These are phyloP conservation scores for Chlamydomonas sp. DNA, from an alignment of 139 green algal genomes.

Conservation along the genomic window DNA sequence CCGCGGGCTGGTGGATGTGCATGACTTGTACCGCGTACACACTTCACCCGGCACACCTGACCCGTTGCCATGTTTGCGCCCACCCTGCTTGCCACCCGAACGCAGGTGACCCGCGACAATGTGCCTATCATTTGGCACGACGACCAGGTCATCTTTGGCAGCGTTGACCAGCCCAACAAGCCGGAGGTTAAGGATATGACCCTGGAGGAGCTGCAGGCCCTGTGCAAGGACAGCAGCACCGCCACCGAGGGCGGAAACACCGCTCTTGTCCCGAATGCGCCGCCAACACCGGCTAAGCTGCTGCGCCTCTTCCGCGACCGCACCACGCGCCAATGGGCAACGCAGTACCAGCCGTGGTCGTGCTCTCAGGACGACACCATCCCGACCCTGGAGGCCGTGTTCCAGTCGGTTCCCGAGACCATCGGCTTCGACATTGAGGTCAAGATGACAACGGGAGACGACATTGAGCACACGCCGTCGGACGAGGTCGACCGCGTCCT, in stretches of 20 bases:
- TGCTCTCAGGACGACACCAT: constrained; percentile 76
- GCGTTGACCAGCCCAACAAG: constrained; percentile 34
- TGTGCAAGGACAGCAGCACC: constrained; percentile 48
- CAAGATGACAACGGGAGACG: constrained; percentile 81
- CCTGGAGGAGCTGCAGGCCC: constrained; percentile 67
- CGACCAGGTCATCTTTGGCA: constrained; percentile 70
- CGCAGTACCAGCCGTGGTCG: constrained; percentile 40
- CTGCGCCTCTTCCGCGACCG: constrained; percentile 37
- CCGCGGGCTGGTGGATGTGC: no score
- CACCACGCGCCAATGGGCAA: constrained; percentile 6
- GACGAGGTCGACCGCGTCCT: constrained; percentile 73
- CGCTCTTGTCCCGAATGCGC: neutral
- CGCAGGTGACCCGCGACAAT: constrained; percentile 75
- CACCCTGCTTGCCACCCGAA: no score
- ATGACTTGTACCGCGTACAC: neutral
- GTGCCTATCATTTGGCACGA: constrained; percentile 89
- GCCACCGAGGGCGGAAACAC: neutral
- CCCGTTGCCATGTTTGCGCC: neutral
- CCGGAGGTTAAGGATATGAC: constrained; percentile 69
- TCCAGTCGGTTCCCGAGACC: constrained; percentile 59
- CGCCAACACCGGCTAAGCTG: neutral
- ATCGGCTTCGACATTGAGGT: constrained; percentile 91
- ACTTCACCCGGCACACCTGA: no score
- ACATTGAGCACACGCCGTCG: constrained; percentile 56
- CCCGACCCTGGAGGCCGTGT: constrained; percentile 80